A percentile compares a stretch with the other conserved stretches of the same genome.
Evolutionary conservation across 108 stramenopile genomes (phyloP).

Genomic region (Hondaea fermentalgiana): DNA sequence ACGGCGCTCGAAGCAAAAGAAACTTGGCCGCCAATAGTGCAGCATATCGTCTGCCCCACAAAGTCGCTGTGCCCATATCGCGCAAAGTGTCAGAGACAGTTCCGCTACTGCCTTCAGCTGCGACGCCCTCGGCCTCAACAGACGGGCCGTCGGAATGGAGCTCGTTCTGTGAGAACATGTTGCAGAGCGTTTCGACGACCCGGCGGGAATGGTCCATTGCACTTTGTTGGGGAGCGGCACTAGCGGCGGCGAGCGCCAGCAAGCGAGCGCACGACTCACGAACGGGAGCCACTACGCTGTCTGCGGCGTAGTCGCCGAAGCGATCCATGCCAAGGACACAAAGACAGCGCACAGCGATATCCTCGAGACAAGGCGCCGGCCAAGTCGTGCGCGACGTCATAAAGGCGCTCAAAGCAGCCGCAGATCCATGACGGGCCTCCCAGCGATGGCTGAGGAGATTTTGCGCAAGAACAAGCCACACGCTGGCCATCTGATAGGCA

Average conservation of each 20-base stretch:
- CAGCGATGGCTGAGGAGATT: neutral
- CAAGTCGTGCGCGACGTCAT: neutral
- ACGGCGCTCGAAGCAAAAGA: neutral
- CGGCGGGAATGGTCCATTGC: neutral
- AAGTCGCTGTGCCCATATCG: neutral
- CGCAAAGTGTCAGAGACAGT: neutral
- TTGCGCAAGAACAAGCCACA: neutral
- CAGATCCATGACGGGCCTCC: neutral
- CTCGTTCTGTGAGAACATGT: neutral
- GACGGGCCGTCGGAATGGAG: no score
- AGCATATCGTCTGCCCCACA: neutral
- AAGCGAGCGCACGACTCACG: neutral
- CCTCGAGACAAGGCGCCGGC: neutral
- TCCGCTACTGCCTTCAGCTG: no score
- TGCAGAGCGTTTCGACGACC: neutral
- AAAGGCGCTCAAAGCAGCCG: neutral
- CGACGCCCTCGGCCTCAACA: no score
- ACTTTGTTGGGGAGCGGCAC: no score
- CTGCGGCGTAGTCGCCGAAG: conserved; percentile 2
- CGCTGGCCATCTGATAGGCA: neutral
- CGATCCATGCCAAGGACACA: neutral
- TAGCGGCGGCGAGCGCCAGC: neutral
- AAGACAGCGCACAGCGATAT: neutral
- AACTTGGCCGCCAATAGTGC: neutral
- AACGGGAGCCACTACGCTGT: neutral